Evolutionary conservation across 768 basidiomycete genomes (phyloP), one percentile per base, ranked within the genome.

Genomic region (Leccinum subtestaceum): DNA sequence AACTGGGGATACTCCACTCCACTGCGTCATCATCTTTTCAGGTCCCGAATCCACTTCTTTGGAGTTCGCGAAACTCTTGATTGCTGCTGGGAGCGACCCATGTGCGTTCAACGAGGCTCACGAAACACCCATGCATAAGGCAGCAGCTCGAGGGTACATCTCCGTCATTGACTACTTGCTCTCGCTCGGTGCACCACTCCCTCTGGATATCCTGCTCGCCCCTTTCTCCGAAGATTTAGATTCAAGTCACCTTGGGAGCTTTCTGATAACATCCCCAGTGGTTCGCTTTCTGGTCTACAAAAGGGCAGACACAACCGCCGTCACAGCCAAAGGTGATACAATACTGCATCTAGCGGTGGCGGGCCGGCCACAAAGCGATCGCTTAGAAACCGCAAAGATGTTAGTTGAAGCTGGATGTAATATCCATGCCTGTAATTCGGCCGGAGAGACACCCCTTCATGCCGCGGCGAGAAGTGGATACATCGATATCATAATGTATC

Each of bases 1-100:
- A 21, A 58, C 38, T 10, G 56, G 56, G 11, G 52, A 60, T 5
- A 49, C 34, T 8, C 5, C 19, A 1, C 56, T 60, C 12, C 60
- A 60, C 52, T 43, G 40, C 23, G 21, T 21, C 7, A 47, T 25
- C 11, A 25, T 25, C 23, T 23, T 21, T 47, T 23, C 46, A 8
- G 8, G 9, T 31, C 29, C 2, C 29, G 29, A 31, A 31, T 31
- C 7, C 7, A 7, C 8, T 31, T 31, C 59, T 1, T 36, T 60
- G 29, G 25, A 38, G 3, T 10, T 46, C 40, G 32, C 32, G 3
- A 50, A 21, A 31, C n/a, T 29, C 0, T 38, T 60, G 19, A 19
- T 49, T 19, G 7, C 6, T 17, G 27, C 59, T 15, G 36, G 53
- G 4, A 55, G 59, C 10, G 47, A 25, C 21, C 53, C 59, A 25